Base-by-base conservation (phyloP, 179 eudicot species). In the Spinacia oleracea region DNA sequence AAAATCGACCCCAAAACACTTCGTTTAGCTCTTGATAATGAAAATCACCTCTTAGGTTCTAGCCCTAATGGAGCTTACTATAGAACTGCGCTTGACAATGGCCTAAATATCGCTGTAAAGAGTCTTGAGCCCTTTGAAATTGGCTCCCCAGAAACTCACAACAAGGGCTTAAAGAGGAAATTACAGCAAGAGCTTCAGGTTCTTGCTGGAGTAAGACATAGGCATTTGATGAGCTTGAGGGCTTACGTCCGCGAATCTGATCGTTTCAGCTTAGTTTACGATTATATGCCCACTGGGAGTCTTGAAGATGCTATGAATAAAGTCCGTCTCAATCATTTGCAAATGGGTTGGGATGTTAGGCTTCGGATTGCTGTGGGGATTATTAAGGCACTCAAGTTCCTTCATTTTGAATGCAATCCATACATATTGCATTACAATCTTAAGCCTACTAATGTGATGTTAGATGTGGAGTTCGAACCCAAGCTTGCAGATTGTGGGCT, bases 381-480 rank as follows among this genome's bases (percentile, higher is more conserved):
- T 18, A 81, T 86, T 5, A 92, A 88, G 78, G 96, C 88, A 43
- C 91, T 92, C 51, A 88, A 91, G 80, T 87, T 89, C 81, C 94
- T 94, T 73, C 98, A 94, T 79, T 91, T 93, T 78, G 85, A 83
- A 18, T 87, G 92, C 82, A 58, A 60, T 16, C 89, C 94, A 0
- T 83, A 83, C 78, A 81, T 93, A 70, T 70, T 91, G 81, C 98
- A 94, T 71, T 89, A 75, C 66, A 90, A 91, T 81, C 83, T 94
- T 82, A 94, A 94, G 88, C 96, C 97, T 12, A 85, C 90, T 58
- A 94, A 94, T 83, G 98, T 94, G 25, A 81, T 94, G 89, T 75
- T 94, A 85, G 92, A 89, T 81, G 85, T 85, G 0, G 92, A 90
- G 81, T 91, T 89, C 46, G 98, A 90, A 63, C 93, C 98, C 4